Percentiles rank a stretch among this genome's conserved stretches.
Evolutionary conservation across 768 basidiomycete genomes (phyloP).

Genomic region (Floccularia luteovirens): DNA sequence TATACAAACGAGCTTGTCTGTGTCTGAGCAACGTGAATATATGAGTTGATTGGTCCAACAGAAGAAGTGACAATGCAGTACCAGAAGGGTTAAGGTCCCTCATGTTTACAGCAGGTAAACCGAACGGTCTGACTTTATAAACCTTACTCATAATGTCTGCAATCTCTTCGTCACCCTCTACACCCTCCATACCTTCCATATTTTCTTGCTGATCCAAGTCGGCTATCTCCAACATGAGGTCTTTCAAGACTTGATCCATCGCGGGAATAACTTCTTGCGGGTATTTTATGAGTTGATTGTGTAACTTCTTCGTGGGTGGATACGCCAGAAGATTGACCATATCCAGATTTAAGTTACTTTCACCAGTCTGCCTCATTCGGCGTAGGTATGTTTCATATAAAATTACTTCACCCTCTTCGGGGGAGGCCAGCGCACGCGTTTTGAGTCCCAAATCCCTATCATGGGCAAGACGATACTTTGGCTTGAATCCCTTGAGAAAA

Average conservation of each 20-base stretch:
- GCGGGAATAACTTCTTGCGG: constrained; percentile 97
- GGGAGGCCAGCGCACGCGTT: constrained; percentile 43
- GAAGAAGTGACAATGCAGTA: constrained; percentile 21
- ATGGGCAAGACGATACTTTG: constrained; percentile 73
- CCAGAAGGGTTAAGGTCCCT: constrained; percentile 90
- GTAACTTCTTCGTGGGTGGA: constrained; percentile 76
- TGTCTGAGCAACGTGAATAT: constrained; percentile 49
- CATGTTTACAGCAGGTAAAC: constrained; percentile 83
- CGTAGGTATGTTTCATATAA: constrained; percentile 79
- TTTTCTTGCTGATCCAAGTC: constrained; percentile 72
- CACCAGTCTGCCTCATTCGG: constrained; percentile 85
- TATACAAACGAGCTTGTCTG: constrained; percentile 94
- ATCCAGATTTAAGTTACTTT: constrained; percentile 90
- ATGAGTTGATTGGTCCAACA: not conserved
- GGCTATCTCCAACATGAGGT: constrained; percentile 82
- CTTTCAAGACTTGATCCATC: constrained; percentile 95
- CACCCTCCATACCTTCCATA: constrained; percentile 68
- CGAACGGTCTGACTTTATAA: constrained; percentile 93
- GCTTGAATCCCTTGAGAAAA: constrained; percentile 89
- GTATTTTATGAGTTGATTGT: constrained; percentile 81
- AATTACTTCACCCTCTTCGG: constrained; percentile 59
- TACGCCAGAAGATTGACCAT: constrained; percentile 81
- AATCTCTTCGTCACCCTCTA: constrained; percentile 78
- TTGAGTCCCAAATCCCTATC: constrained; percentile 57
- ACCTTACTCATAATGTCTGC: constrained; percentile 79